A percentile compares a stretch with the other conserved stretches of the same genome.
phyloP scores from a whole-genome alignment of 805 yeast species.

The Nematodospora valgi region DNA sequence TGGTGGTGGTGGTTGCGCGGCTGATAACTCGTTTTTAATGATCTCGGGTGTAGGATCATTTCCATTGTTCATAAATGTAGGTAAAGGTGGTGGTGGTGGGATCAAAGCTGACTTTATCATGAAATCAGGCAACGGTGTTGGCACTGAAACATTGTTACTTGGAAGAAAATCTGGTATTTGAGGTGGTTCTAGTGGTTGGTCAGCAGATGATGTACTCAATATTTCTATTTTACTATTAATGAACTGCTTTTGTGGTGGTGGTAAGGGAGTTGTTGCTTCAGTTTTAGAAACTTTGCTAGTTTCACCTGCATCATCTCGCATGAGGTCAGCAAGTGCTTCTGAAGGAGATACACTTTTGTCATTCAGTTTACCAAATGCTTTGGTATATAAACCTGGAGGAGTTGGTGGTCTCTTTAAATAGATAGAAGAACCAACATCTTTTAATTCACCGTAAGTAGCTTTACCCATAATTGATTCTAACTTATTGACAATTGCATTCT shows the following conservation, averaged over 20 bases:
- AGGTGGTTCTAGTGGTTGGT: too few relatives aligned
- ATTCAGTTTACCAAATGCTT: neutral
- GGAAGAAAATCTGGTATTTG: conserved; percentile 11
- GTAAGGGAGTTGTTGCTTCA: conserved; percentile 3
- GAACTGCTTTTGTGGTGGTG: too few relatives aligned
- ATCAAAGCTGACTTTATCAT: conserved; percentile 6
- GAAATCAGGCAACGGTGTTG: conserved; percentile 16
- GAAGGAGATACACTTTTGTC: neutral
- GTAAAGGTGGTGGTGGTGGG: conserved; percentile 16
- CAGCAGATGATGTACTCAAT: too few relatives aligned
- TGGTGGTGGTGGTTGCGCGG: conserved; percentile 11
- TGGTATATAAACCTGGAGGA: conserved; percentile 10
- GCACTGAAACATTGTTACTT: conserved; percentile 3
- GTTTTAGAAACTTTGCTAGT: neutral
- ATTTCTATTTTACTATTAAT: too few relatives aligned
- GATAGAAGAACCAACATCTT: conserved; percentile 3
- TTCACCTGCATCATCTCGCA: conserved; percentile 3
- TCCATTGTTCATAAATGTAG: conserved; percentile 6
- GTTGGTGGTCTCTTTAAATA: conserved; percentile 10
- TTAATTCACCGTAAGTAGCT: conserved; percentile 3
- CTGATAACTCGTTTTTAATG: neutral
- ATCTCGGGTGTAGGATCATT: conserved; percentile 2
- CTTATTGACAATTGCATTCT: conserved; percentile 12
- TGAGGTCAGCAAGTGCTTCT: too few relatives aligned
- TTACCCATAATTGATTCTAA: conserved; percentile 11